Percentiles rank a stretch among this genome's conserved stretches.
Conservation (phyloP, 148 eudicot species). For the Nyssa sinensis region DNA sequence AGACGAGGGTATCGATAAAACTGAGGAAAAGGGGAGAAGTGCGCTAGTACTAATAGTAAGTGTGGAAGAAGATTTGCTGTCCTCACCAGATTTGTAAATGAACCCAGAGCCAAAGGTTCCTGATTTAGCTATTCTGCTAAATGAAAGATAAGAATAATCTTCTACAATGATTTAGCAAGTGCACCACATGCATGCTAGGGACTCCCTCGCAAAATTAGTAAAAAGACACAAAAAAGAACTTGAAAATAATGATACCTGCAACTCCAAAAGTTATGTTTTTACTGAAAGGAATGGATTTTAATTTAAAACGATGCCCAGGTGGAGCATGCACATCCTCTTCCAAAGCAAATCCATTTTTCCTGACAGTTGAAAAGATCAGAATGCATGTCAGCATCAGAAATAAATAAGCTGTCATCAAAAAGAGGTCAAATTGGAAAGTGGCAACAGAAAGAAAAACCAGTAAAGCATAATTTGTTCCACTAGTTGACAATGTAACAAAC, state of each 20-base stretch:
- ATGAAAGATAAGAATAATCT: no score
- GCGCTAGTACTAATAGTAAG: no score
- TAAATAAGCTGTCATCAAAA: neutral
- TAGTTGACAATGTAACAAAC: no score
- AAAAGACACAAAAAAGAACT: neutral
- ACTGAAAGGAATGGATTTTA: conserved; percentile 93
- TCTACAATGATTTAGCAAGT: neutral
- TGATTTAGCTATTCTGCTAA: no score
- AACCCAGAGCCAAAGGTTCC: no score
- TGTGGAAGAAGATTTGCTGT: no score
- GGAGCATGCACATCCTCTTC: conserved; percentile 83
- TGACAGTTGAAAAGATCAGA: conserved; percentile 25
- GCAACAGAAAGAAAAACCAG: neutral
- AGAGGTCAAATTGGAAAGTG: conserved; percentile 1
- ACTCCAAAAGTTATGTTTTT: conserved; percentile 90
- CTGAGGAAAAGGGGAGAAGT: no score
- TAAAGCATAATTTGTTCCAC: no score
- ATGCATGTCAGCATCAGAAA: neutral
- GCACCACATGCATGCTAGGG: no score
- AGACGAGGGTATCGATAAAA: no score
- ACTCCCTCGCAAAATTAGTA: no score
- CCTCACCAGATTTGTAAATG: no score
- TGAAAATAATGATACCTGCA: conserved; percentile 53
- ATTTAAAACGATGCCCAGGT: conserved; percentile 68
- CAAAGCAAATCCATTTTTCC: conserved; percentile 91